Conservation (phyloP, 768 basidiomycete genomes). For the Kwoniella shandongensis region DNA sequence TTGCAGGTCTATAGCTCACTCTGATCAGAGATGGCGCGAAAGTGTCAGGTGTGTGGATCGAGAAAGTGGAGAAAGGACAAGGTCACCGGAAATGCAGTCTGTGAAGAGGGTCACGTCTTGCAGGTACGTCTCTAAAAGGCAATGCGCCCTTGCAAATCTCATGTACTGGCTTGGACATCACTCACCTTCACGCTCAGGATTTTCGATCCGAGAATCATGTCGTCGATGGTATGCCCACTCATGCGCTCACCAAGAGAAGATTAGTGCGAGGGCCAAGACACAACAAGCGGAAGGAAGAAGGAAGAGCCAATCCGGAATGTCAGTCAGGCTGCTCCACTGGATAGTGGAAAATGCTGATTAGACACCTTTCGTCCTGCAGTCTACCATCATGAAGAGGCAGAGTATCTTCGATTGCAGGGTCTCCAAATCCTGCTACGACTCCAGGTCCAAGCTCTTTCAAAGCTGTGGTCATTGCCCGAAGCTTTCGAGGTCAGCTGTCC, state of each 20-base stretch:
- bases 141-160: neutral
- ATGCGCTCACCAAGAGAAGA: constrained; percentile 66
- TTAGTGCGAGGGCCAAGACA: constrained; percentile 60
- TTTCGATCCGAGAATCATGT: constrained; percentile 79
- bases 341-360: too few species aligned
- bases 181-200: constrained; percentile 59
- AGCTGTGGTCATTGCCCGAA: constrained; percentile 45
- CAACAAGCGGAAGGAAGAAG: constrained; percentile 59
- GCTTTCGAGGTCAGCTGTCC: constrained; percentile 40
- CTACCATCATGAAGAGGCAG: constrained; percentile 76
- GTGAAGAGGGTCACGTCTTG: constrained; percentile 87
- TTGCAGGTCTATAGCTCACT: too few species aligned
- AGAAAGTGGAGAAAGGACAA: constrained; percentile 84
- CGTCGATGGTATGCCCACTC: constrained; percentile 64
- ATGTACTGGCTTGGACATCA: neutral
- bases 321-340: constrained; percentile 29
- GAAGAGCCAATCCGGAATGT: constrained; percentile 65
- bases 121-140: constrained; percentile 60
- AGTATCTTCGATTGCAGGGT: constrained; percentile 79
- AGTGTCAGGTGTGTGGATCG: constrained; percentile 78
- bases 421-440: constrained; percentile 76
- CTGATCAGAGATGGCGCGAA: constrained; percentile 49
- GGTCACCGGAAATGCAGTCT: constrained; percentile 74
- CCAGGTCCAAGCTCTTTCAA: constrained; percentile 59
- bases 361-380: constrained; percentile 60